Base-by-base conservation (phyloP, 1,139 yeast genomes). In the Taiozyma sp. region DNA sequence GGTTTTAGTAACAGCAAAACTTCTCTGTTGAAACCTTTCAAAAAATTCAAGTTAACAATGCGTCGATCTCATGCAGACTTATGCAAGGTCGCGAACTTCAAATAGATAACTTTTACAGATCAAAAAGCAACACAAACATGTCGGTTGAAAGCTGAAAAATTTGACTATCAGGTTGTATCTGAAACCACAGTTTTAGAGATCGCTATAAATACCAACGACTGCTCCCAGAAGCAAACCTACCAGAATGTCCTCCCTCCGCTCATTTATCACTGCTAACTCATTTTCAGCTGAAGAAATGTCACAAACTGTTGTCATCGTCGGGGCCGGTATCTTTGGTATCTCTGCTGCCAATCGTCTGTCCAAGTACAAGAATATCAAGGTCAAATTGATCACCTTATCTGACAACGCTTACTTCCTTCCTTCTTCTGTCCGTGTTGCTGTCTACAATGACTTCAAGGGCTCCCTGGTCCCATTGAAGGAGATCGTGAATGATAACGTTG, bases 281-380 rank as follows among this genome's bases (percentile, higher is more conserved):
- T 38, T 8, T 8, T 10, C 23, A 9, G 40, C 14, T 10, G 40
- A 38, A 38, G 40, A 38, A 22, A 38, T 38, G 40, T 16, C 24
- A 7, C 40, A 49, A 29, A 47, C 48, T 5, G 48, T 48, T 9
- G 50, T 50, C 9, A 44, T 52, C 28, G 39, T 52, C n/a, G 53
- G 55, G 27, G 50, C 46, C 8, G 55, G 55, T 7, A 29, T 48
- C 30, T 52, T 38, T 36, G 55, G 55, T n/a, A 38, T 48, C 19
- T 38, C 49, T 12, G 40, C 49, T 8, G 54, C 53, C 3, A 51
- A 49, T 22, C 42, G 50, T 24, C 38, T 53, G 7, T 45, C 52
- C 6, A 48, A 40, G 14, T 13, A 16, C 14, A 12, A 22, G 4
- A 34, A 40, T n/a, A 23, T 19, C 5, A 34, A 39, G 12, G 40